Conservation (phyloP, 2,329 filamentous ascomycete genomes). For the Alternaria tenuissima region DNA sequence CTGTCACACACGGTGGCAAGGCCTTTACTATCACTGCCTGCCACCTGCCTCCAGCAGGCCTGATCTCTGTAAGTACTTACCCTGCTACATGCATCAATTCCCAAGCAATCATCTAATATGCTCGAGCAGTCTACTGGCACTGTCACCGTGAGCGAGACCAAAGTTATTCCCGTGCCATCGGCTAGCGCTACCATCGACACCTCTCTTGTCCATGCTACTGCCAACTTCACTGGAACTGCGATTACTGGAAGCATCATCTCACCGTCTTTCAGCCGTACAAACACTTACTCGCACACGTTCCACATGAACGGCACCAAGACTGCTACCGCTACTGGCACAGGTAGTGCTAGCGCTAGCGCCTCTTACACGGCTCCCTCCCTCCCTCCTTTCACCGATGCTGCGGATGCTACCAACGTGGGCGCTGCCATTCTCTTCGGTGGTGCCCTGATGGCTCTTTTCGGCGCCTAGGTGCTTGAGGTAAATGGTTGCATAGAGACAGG, state of each 20-base stretch:
- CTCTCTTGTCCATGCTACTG: neutral
- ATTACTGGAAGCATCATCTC: neutral
- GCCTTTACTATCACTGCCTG: neutral
- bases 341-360: constrained; percentile 1
- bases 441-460: constrained; percentile 12
- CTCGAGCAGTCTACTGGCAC: neutral
- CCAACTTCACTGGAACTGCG: constrained; percentile 1
- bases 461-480: constrained; percentile 1
- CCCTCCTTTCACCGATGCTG: constrained; percentile 12
- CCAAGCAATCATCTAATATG: neutral
- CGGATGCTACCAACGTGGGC: constrained; percentile 8
- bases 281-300: neutral
- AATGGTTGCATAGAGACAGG: no score
- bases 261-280: neutral
- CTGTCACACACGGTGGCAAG: neutral
- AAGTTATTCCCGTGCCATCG: neutral
- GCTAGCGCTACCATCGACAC: neutral
- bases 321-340: neutral
- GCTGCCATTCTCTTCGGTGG: constrained; percentile 7
- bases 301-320: constrained; percentile 3
- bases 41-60: neutral
- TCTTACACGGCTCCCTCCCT: neutral
- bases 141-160: neutral
- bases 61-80: neutral
- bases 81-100: neutral